These are phyloP conservation scores for Kuraishia piskuri DNA, from an alignment of 805 yeast species.

Conservation along the genomic window DNA sequence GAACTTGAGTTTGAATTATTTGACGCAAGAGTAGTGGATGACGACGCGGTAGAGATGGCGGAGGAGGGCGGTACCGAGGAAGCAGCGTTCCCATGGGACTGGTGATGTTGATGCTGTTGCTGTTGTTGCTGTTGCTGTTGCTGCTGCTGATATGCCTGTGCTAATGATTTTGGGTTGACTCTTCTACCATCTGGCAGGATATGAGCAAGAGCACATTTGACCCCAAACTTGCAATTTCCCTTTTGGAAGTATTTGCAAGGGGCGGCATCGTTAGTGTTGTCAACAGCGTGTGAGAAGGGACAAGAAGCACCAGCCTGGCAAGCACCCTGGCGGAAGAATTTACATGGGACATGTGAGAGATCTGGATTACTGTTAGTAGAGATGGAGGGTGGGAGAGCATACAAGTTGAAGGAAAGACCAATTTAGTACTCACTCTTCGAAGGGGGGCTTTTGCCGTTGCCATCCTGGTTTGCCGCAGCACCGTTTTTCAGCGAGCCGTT, in stretches of 20 bases:
- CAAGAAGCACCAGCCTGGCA: slow-evolving; percentile 94
- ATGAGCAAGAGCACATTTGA: slow-evolving; percentile 91
- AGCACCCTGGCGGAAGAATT: slow-evolving; percentile 83
- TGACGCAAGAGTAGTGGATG: not conserved
- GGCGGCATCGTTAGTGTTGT: slow-evolving; percentile 40
- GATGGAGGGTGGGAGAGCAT: slow-evolving; percentile 10
- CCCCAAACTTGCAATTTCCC: slow-evolving; percentile 96
- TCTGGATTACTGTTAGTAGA: too few relatives aligned
- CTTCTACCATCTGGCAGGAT: slow-evolving; percentile 82
- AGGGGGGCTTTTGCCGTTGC: not conserved
- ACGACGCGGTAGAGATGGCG: not conserved
- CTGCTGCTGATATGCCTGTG: slow-evolving; percentile 21
- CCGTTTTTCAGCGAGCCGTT: not conserved
- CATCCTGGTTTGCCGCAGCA: too few relatives aligned
- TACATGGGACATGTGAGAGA: slow-evolving; percentile 92
- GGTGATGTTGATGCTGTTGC: slow-evolving; percentile 6
- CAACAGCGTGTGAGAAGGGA: slow-evolving; percentile 79
- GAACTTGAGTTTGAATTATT: not conserved
- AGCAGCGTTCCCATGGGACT: not conserved
- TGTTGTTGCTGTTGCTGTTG: slow-evolving; percentile 7
- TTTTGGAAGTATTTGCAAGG: slow-evolving; percentile 92
- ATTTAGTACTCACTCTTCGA: slow-evolving; percentile 1
- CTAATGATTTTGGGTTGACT: slow-evolving; percentile 43
- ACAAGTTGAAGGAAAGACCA: not conserved
- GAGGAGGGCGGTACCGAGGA: not conserved